Evolutionary conservation across 1,139 yeast species (phyloP).

Genomic region (Candida sanyaensis): DNA sequence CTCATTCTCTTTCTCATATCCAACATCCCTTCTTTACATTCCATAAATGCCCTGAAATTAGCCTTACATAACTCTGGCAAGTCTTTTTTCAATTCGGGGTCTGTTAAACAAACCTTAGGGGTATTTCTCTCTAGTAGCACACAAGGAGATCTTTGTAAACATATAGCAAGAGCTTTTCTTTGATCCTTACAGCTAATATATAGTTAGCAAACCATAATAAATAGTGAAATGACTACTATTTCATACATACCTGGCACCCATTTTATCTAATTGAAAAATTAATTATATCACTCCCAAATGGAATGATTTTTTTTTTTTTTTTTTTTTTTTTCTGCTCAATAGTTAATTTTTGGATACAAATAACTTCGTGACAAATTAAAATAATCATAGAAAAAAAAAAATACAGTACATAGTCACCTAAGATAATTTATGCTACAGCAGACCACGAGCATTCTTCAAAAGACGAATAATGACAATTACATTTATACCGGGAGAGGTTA

Average conservation of each 20-base stretch:
- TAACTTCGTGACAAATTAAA: neutral
- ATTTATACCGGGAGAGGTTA: slow-evolving; percentile 87
- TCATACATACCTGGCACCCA: slow-evolving; percentile 37
- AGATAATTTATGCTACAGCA: too few relatives aligned
- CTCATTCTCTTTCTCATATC: slow-evolving; percentile 91
- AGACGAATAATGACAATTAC: slow-evolving; percentile 52
- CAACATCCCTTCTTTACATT: slow-evolving; percentile 80
- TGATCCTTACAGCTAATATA: slow-evolving; percentile 84
- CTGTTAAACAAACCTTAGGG: slow-evolving; percentile 83
- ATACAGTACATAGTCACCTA: too few relatives aligned
- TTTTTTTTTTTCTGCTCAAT: neutral
- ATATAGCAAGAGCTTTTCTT: slow-evolving; percentile 88
- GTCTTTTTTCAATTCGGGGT: slow-evolving; percentile 73
- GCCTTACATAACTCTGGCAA: slow-evolving; percentile 89
- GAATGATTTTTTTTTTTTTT: slow-evolving; percentile 4
- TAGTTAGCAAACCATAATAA: neutral
- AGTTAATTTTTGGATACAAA: too few relatives aligned
- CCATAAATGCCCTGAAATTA: slow-evolving; percentile 81
- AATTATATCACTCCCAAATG: neutral
- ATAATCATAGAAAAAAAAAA: too few relatives aligned
- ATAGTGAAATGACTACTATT: neutral
- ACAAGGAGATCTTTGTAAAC: slow-evolving; percentile 95
- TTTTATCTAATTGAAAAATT: neutral
- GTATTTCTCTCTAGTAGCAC: slow-evolving; percentile 87
- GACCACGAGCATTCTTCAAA: neutral